phyloP scores from a whole-genome alignment of 2,329 filamentous ascomycete species.

The Paramyrothecium roridum region DNA sequence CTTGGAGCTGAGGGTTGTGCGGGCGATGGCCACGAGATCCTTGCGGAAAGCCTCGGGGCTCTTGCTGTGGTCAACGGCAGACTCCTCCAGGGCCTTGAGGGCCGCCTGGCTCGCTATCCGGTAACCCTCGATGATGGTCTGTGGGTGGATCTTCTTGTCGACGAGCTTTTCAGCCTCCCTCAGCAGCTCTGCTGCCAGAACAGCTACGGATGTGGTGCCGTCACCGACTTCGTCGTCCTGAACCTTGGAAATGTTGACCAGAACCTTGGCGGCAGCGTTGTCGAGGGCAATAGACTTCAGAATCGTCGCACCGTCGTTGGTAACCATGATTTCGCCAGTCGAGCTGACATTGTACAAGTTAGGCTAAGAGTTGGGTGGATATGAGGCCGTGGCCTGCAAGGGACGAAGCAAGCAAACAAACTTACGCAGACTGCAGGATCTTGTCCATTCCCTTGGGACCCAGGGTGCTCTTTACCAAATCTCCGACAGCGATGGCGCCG shows the following conservation, averaged over 20 bases:
- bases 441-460: conserved; percentile 99
- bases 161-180: conserved; percentile 96
- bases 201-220: conserved; percentile 95
- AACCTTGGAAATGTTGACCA: conserved; percentile 99
- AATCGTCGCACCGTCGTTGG: conserved; percentile 97
- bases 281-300: conserved; percentile 97
- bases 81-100: conserved; percentile 76
- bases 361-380: conserved; percentile 5
- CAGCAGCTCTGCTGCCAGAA: conserved; percentile 89
- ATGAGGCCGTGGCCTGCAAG: not conserved
- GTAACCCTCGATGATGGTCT: conserved; percentile 99
- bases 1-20: conserved; percentile 96
- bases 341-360: conserved; percentile 53
- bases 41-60: conserved; percentile 80
- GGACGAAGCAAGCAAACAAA: conserved; percentile 16
- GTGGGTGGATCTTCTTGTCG: conserved; percentile 97
- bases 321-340: conserved; percentile 96
- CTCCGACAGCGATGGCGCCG: conserved; percentile 94
- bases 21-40: conserved; percentile 85
- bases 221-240: conserved; percentile 99
- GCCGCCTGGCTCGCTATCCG: conserved; percentile 93
- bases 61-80: conserved; percentile 86
- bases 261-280: conserved; percentile 95
- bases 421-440: conserved; percentile 90
- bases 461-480: conserved; percentile 94